Evolutionary conservation across 345 rosid species (phyloP).

Genomic region (Noccaea caerulescens): DNA sequence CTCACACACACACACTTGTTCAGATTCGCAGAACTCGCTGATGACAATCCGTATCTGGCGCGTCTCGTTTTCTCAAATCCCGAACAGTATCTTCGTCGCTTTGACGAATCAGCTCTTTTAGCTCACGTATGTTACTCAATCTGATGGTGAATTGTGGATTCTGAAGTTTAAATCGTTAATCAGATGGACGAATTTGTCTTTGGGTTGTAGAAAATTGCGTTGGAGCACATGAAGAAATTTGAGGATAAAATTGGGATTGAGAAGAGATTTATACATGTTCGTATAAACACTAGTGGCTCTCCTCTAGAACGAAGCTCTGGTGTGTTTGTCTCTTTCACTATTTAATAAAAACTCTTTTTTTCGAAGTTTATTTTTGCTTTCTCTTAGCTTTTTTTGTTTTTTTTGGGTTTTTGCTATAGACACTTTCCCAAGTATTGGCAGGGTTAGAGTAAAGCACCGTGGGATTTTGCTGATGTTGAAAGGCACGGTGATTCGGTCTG

Average conservation of each 20-base stretch:
- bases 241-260: constrained; percentile 53
- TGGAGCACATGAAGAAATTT: constrained; percentile 53
- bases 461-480: constrained; percentile 78
- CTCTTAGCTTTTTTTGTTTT: constrained; percentile 22
- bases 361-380: background rate
- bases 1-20: background rate
- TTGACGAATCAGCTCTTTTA: constrained; percentile 75
- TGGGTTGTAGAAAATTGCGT: constrained; percentile 55
- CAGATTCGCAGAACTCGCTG: constrained; percentile 79
- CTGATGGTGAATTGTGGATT: background rate
- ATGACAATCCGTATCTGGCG: constrained; percentile 67
- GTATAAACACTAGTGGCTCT: constrained; percentile 74
- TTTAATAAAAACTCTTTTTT: background rate
- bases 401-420: constrained; percentile 44
- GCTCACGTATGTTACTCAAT: constrained; percentile 63
- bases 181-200: background rate
- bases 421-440: constrained; percentile 83
- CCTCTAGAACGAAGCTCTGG: constrained; percentile 77
- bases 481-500: constrained; percentile 91
- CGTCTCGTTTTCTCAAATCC: constrained; percentile 66
- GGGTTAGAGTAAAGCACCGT: constrained; percentile 81
- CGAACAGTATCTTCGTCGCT: constrained; percentile 53
- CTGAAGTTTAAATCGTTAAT: background rate
- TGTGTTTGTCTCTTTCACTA: constrained; percentile 36
- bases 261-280: constrained; percentile 87